A percentile compares a stretch with the other conserved stretches of the same genome.
Evolutionary conservation across 2,329 filamentous ascomycete genomes (phyloP).

Genomic region (Epicoccum sorghinum): DNA sequence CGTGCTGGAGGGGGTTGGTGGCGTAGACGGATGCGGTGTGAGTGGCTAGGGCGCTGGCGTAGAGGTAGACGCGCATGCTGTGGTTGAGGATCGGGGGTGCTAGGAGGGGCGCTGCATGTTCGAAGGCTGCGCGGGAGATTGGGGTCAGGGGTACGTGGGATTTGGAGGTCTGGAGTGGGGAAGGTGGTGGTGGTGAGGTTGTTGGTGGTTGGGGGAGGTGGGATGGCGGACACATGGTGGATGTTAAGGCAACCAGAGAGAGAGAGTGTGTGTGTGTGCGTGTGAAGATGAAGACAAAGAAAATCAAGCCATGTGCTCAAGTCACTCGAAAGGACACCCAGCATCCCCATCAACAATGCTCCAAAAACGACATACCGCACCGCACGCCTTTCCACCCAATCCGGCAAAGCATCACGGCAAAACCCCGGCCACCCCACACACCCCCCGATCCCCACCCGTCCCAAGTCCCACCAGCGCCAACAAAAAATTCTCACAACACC

Average conservation of each 20-base stretch:
- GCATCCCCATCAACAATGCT: too few relatives aligned
- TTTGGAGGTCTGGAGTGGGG: not conserved
- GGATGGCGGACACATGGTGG: too few relatives aligned
- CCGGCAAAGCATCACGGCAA: not conserved
- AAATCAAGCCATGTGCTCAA: too few relatives aligned
- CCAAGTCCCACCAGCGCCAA: not conserved
- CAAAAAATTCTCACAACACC: not conserved
- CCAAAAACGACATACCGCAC: not conserved
- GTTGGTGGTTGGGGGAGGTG: too few relatives aligned
- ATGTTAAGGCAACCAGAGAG: too few relatives aligned
- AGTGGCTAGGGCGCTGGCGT: conserved; percentile 49
- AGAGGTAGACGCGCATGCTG: conserved; percentile 73
- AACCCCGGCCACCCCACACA: not conserved
- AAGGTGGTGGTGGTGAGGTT: too few relatives aligned
- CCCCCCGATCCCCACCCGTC: not conserved
- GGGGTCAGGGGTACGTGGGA: conserved; percentile 53
- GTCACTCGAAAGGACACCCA: too few relatives aligned
- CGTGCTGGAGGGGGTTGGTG: conserved; percentile 50
- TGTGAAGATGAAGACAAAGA: too few relatives aligned
- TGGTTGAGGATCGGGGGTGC: conserved; percentile 68
- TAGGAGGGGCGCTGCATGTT: conserved; percentile 59
- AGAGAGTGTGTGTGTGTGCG: too few relatives aligned
- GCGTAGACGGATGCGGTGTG: conserved; percentile 37
- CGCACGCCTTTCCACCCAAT: conserved; percentile 6
- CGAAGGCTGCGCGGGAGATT: conserved; percentile 54